Percentiles rank a stretch among this genome's conserved stretches.
phyloP scores from a whole-genome alignment of 305 asterid genomes.

The Solanum hybrid region DNA sequence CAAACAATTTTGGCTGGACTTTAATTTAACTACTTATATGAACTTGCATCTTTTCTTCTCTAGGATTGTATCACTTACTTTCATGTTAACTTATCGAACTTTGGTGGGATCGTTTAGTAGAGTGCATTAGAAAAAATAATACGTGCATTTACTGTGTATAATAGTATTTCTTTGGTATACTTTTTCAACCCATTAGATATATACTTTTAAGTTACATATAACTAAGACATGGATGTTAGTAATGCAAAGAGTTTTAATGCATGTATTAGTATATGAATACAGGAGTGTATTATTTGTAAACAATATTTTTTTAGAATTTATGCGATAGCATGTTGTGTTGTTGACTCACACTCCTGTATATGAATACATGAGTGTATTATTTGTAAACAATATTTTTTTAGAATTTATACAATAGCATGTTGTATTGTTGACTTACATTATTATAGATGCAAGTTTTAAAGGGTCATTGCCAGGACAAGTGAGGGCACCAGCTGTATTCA shows the following conservation, averaged over 20 bases:
- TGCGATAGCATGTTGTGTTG: background rate
- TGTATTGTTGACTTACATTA: background rate
- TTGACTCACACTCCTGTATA: background rate
- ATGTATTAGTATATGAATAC: background rate
- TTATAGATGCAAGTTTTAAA: conserved; percentile 35
- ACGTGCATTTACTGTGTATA: background rate
- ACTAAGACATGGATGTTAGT: background rate
- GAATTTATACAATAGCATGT: background rate
- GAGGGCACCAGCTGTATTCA: conserved; percentile 57
- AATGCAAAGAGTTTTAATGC: background rate
- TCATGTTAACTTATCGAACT: too few relatives aligned
- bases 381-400: background rate
- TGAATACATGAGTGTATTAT: too few relatives aligned
- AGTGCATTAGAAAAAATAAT: background rate
- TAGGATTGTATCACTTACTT: background rate
- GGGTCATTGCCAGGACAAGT: conserved; percentile 66
- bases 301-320: background rate
- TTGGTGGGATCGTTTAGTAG: background rate
- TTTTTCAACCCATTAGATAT: background rate
- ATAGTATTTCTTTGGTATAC: background rate
- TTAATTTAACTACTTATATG: background rate
- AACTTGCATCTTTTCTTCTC: background rate
- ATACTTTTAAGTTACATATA: background rate
- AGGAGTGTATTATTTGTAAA: background rate
- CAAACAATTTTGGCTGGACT: background rate